Conservation (phyloP, 345 rosid species). For the Salix suchowensis region DNA sequence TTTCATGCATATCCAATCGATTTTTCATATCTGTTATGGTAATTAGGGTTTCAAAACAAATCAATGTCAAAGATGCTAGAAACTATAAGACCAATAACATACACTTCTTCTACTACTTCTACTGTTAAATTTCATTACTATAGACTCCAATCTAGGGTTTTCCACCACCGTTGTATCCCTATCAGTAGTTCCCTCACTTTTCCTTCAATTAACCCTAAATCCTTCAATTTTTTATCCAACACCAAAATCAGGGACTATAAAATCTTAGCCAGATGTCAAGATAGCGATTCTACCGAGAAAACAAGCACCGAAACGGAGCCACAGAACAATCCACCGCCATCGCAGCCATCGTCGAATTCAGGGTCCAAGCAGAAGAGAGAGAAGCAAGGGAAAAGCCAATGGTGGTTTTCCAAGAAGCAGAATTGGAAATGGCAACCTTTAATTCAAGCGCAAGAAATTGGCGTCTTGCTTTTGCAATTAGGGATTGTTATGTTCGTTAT, state of each 20-base stretch:
- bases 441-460: constrained; percentile 70
- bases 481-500: constrained; percentile 75
- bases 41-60: constrained; percentile 26
- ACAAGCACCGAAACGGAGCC: constrained; percentile 37
- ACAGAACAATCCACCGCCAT: constrained; percentile 18
- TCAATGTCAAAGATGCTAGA: constrained; percentile 42
- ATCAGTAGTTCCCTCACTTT: constrained; percentile 22
- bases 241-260: constrained; percentile 31
- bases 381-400: constrained; percentile 43
- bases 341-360: constrained; percentile 24
- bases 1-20: neutral
- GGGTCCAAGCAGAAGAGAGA: constrained; percentile 47
- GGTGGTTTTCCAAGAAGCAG: constrained; percentile 71
- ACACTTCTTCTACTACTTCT: neutral
- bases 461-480: constrained; percentile 67
- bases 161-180: constrained; percentile 27
- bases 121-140: constrained; percentile 5
- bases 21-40: constrained; percentile 13
- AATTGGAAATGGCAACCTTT: constrained; percentile 78
- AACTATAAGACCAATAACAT: constrained; percentile 33
- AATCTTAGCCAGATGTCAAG: constrained; percentile 59
- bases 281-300: constrained; percentile 53
- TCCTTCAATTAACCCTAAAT: constrained; percentile 9
- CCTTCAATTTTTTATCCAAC: constrained; percentile 19
- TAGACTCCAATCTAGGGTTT: constrained; percentile 37